Evolutionary conservation across 257 asterid genomes (phyloP).

Genomic region (Penstemon barbatus): DNA sequence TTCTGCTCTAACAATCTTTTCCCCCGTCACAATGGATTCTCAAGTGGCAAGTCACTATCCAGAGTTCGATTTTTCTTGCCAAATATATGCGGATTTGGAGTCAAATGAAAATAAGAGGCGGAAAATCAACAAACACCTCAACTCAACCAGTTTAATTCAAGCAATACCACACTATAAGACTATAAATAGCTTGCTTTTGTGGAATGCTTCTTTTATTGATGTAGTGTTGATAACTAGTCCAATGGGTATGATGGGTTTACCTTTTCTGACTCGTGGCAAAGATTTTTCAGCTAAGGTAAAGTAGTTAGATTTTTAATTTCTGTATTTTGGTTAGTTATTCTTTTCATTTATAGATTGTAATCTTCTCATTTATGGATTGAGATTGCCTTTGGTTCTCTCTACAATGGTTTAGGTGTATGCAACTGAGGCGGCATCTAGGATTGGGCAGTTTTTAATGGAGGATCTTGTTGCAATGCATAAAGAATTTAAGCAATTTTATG

Average conservation of each 20-base stretch:
- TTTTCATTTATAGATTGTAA: conserved; percentile 19
- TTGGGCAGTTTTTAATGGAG: conserved; percentile 80
- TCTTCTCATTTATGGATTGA: background rate
- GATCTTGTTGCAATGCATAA: conserved; percentile 80
- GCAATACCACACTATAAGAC: conserved; percentile 70
- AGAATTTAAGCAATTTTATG: conserved; percentile 72
- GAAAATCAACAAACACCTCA: conserved; percentile 37
- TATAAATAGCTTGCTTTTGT: conserved; percentile 55
- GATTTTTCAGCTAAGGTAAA: conserved; percentile 75
- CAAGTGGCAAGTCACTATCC: conserved; percentile 25
- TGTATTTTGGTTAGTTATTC: conserved; percentile 15
- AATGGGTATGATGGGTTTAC: conserved; percentile 79
- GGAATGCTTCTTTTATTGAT: conserved; percentile 63
- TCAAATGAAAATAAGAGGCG: conserved; percentile 29
- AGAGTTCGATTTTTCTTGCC: conserved; percentile 20
- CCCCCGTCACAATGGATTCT: conserved; percentile 53
- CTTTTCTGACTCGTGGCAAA: conserved; percentile 63
- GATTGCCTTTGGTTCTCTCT: conserved; percentile 25
- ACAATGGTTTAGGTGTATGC: conserved; percentile 60
- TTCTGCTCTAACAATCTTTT: conserved; percentile 61
- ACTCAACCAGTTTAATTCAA: conserved; percentile 49
- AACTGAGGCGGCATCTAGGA: conserved; percentile 77
- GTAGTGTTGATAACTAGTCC: conserved; percentile 75
- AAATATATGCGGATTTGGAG: conserved; percentile 27
- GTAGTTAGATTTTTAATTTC: background rate